Evolutionary conservation across 495 filamentous ascomycete species (phyloP), one percentile per base, ranked within the genome.

Genomic region (Apiosordaria backusii): DNA sequence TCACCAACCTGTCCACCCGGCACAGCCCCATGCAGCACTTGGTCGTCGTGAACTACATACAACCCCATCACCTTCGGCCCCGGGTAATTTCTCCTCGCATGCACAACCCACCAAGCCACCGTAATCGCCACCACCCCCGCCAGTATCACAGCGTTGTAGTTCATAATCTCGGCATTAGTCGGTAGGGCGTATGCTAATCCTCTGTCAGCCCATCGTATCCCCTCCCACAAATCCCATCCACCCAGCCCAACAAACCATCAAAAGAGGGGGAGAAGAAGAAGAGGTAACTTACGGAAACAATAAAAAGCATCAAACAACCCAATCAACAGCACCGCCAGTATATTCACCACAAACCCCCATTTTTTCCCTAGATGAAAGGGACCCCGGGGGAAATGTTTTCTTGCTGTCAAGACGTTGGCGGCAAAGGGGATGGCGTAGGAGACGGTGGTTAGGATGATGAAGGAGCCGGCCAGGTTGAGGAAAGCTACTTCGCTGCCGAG

Each of bases 371-470:
- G 86, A 72, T 83, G 86, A 76, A 94, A 96, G 4, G 84, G 85
- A 0, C 90, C 92, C 0, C 82, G 81, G 10, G 83, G 81, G 54
- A 94, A 86, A 18, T 87, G 83, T 22, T 82, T 80, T 1, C 92
- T 82, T 0, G 86, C 78, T 0, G 86, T 88, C 19, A 92, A 71
- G 6, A 95, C 68, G 71, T 95, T 88, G 1, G 90, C 90, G 45
- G 88, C 80, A 70, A 96, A 91, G 18, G 91, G 90, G 60, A 88
- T 84, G 52, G 89, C 83, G 69, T 95, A 96, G 0, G 88, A 92
- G 3, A 87, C 75, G 3, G 87, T 89, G 25, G 87, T 86, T 16
- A 94, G 81, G 65, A 92, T 85, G 70, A 93, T 86, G 73, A 92
- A 94, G 0, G 83, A 87, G 2, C 88, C 89, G 1, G 91, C 87